Percentiles rank a stretch among this genome's conserved stretches.
Conservation (phyloP, 176 grass and related monocot species). For the Phragmites australis region DNA sequence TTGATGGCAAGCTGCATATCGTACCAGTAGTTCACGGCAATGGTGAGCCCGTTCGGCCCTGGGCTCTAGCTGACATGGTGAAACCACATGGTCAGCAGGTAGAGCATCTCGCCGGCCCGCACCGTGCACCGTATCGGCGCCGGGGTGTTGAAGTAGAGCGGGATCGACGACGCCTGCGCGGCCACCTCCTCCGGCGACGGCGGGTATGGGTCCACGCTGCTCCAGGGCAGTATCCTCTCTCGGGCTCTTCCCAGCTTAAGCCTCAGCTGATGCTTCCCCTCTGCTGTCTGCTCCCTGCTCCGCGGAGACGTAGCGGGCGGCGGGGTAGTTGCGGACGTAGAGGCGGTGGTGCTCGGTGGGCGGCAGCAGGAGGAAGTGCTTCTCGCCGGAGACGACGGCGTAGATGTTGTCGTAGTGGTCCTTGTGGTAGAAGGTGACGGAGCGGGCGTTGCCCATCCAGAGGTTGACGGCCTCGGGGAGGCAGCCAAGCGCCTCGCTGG, state of each 20-base stretch:
- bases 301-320: conserved; percentile 46
- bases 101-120: conserved; percentile 82
- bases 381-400: conserved; percentile 69
- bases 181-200: conserved; percentile 51
- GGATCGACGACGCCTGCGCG: conserved; percentile 49
- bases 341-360: conserved; percentile 80
- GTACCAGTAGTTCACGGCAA: conserved; percentile 97
- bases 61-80: conserved; percentile 90
- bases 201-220: conserved; percentile 76
- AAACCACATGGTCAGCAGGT: conserved; percentile 95
- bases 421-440: conserved; percentile 78
- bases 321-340: conserved; percentile 63
- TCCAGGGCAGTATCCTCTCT: conserved; percentile 74
- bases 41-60: conserved; percentile 66
- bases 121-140: conserved; percentile 76
- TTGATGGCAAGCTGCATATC: conserved; percentile 96
- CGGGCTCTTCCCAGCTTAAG: conserved; percentile 62
- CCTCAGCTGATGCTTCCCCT: conserved; percentile 27
- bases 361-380: conserved; percentile 72
- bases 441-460: conserved; percentile 65
- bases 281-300: conserved; percentile 28
- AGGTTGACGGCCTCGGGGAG: conserved; percentile 82
- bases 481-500: conserved; percentile 72
- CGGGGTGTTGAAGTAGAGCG: conserved; percentile 76
- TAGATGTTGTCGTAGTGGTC: conserved; percentile 93